These are phyloP conservation scores for Castanea mollissima DNA, from an alignment of 306 rosid genomes.

Conservation along the genomic window DNA sequence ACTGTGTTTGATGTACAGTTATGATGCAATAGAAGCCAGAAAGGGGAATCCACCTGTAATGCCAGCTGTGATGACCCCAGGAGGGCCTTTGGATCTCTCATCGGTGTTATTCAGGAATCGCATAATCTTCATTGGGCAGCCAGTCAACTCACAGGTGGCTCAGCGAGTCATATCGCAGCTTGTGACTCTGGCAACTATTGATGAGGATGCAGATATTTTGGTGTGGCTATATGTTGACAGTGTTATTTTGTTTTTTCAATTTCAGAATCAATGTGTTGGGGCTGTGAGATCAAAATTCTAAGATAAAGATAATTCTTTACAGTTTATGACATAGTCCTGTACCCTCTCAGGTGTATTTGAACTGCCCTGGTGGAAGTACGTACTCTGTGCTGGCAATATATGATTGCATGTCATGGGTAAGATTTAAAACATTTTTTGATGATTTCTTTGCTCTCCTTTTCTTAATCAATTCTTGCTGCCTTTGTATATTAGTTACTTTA, in stretches of 20 bases:
- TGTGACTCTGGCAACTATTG: conserved; percentile 85
- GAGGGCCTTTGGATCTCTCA: conserved; percentile 83
- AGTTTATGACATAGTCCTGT: conserved; percentile 10
- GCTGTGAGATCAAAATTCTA: background rate
- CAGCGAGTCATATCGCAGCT: conserved; percentile 96
- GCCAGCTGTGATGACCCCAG: conserved; percentile 96
- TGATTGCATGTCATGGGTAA: conserved; percentile 99
- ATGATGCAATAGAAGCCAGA: conserved; percentile 66
- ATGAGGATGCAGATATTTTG: conserved; percentile 79
- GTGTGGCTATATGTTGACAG: conserved; percentile 38
- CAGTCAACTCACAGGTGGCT: conserved; percentile 78
- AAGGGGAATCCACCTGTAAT: conserved; percentile 72
- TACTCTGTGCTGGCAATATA: conserved; percentile 90
- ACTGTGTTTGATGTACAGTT: conserved; percentile 42
- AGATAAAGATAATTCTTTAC: background rate
- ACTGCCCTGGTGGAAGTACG: conserved; percentile 96
- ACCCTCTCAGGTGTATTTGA: conserved; percentile 69
- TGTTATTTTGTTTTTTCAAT: background rate
- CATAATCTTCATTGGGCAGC: conserved; percentile 91
- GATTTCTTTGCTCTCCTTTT: background rate
- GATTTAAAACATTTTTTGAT: conserved; percentile 7
- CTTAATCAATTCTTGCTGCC: background rate
- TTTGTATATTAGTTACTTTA: background rate
- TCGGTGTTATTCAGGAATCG: conserved; percentile 88
- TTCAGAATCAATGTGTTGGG: conserved; percentile 5